phyloP scores from a whole-genome alignment of 2,329 filamentous ascomycete species.

The Neoascochyta sp. region DNA sequence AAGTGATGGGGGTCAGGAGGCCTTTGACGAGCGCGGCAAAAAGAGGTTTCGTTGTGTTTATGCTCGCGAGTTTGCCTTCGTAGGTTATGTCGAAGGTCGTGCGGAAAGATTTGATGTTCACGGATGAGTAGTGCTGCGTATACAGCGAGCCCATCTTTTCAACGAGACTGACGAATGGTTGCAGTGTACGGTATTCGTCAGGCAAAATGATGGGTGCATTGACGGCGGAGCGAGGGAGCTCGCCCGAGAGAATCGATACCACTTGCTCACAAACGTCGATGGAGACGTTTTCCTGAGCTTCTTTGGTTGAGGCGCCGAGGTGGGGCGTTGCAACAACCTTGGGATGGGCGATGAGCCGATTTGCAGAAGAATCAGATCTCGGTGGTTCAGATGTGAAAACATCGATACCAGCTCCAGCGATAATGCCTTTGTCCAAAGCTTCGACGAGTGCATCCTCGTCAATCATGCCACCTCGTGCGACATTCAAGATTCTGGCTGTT shows the following conservation, averaged over 20 bases:
- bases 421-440: constrained; percentile 66
- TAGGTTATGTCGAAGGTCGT: constrained; percentile 74
- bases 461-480: constrained; percentile 75
- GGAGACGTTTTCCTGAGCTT: constrained; percentile 81
- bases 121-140: constrained; percentile 65
- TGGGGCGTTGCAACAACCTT: constrained; percentile 76
- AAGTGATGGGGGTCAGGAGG: constrained; percentile 65
- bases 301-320: constrained; percentile 72
- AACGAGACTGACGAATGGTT: constrained; percentile 70
- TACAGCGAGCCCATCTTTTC: constrained; percentile 78
- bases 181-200: constrained; percentile 73
- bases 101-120: constrained; percentile 47
- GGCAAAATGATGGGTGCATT: constrained; percentile 79
- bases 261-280: constrained; percentile 81
- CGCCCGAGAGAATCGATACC: constrained; percentile 66
- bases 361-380: constrained; percentile 55
- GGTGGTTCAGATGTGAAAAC: constrained; percentile 76
- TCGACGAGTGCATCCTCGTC: constrained; percentile 70
- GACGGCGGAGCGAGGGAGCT: constrained; percentile 70
- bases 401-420: constrained; percentile 74
- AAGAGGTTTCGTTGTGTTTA: constrained; percentile 72
- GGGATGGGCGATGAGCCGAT: constrained; percentile 62
- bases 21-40: constrained; percentile 78
- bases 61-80: constrained; percentile 67
- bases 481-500: constrained; percentile 71